Base-by-base conservation (phyloP, 2,329 filamentous ascomycete species). In the Bipolaris zeicola region DNA sequence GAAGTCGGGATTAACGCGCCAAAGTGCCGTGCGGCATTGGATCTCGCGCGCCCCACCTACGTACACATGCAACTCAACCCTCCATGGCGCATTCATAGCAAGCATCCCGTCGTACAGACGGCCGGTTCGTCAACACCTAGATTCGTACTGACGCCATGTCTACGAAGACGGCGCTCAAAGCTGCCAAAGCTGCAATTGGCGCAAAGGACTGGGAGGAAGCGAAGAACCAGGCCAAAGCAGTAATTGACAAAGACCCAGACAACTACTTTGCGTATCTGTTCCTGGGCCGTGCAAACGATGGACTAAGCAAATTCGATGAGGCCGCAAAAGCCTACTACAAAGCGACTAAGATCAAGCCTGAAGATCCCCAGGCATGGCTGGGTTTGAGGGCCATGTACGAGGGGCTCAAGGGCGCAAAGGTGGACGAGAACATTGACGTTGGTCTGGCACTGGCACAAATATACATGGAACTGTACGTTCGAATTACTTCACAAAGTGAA, bases 241-340 rank as follows among this genome's bases (percentile, higher is more conserved):
- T 96, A 36, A 79, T 96, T 45, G 81, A 87, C 50, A 84, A 85
- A 62, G 92, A 97, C 60, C 79, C 88, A 1, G 85, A 88, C 61
- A 96, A 89, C 74, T 95, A 96, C 76, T 91, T 94, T 75, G 92
- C 87, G 85, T 85, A 91, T 63, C 83, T 98, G n/a, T 96, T 97
- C 71, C 81, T 96, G 16, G 95, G 91, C 1, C 91, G 96, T 73
- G 90, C 91, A 1, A 81, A 89, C 43, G 92, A 96, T 75, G 95
- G 92, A 73, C 84, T 89, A 60, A 85, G 86, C 58, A 84, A 87
- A 58, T 78, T 83, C 6, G 86, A 89, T 6, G 89, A 91, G 38
- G 88, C 95, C 0, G 92, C 95, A 66, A 84, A 83, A 33, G 86
- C 88, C 1, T 98, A 98, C 75, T 81, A 83, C 38, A 81, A 84